These are phyloP conservation scores for Blastobotrys apis DNA, from an alignment of 1,139 yeast genomes.

Conservation along the genomic window DNA sequence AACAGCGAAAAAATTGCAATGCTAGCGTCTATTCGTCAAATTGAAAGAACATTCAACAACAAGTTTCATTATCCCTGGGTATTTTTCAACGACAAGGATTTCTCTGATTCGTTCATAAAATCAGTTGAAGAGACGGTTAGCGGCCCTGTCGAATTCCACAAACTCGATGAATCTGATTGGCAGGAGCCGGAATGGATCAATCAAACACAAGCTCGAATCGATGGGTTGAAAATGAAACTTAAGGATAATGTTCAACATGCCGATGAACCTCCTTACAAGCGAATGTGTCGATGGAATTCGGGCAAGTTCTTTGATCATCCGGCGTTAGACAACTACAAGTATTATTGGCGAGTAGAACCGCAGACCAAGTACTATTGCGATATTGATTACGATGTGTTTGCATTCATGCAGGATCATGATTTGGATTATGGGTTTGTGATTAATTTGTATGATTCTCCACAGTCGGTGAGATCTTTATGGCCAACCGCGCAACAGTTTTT, in stretches of 20 bases:
- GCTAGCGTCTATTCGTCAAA: conserved; percentile 49
- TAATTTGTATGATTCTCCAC: conserved; percentile 62
- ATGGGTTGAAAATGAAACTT: conserved; percentile 41
- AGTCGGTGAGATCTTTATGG: conserved; percentile 61
- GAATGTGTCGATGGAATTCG: conserved; percentile 75
- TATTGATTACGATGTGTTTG: conserved; percentile 71
- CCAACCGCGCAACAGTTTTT: conserved; percentile 63
- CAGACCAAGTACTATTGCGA: conserved; percentile 60
- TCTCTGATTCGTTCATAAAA: conserved; percentile 52
- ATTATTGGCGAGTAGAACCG: conserved; percentile 83
- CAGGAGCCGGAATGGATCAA: conserved; percentile 59
- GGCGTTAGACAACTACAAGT: conserved; percentile 49
- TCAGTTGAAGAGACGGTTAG: conserved; percentile 41
- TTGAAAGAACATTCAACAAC: conserved; percentile 61
- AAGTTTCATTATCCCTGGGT: conserved; percentile 78
- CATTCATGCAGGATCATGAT: conserved; percentile 59
- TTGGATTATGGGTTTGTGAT: conserved; percentile 69
- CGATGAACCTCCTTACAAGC: conserved; percentile 56
- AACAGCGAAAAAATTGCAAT: conserved; percentile 54
- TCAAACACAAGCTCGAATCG: conserved; percentile 35
- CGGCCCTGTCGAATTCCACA: conserved; percentile 56
- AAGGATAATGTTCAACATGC: conserved; percentile 61
- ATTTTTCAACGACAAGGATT: conserved; percentile 67
- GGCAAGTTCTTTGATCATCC: conserved; percentile 61
- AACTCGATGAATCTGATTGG: conserved; percentile 55